phyloP scores from a whole-genome alignment of 148 eudicot species.

The Beta vulgaris region DNA sequence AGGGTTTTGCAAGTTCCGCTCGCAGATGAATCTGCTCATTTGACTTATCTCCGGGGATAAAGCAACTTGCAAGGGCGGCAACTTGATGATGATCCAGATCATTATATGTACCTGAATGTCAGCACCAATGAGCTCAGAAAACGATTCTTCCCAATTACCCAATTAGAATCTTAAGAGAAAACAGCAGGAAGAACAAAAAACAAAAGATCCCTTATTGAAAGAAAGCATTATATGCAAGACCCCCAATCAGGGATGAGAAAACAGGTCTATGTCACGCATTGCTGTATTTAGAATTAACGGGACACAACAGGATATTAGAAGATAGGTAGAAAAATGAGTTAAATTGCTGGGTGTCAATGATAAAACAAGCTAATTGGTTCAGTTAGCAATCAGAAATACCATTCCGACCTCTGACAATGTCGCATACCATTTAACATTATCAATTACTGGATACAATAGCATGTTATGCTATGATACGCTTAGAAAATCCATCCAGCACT shows the following conservation, averaged over 20 bases:
- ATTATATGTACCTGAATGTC: constrained; percentile 76
- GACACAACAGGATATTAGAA: not conserved
- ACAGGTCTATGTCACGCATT: not conserved
- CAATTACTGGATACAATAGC: not conserved
- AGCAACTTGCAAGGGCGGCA: constrained; percentile 96
- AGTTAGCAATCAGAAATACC: not conserved
- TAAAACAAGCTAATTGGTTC: not conserved
- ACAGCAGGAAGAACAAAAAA: not conserved
- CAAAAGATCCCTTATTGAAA: not conserved
- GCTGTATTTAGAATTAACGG: not conserved
- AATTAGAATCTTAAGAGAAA: constrained; percentile 1
- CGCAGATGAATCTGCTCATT: constrained; percentile 81
- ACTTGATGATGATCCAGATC: constrained; percentile 97
- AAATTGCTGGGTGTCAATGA: not conserved
- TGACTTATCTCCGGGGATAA: constrained; percentile 84
- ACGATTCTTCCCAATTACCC: not conserved
- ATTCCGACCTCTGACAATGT: not conserved
- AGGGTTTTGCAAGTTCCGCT: constrained; percentile 85
- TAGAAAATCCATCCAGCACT: not conserved
- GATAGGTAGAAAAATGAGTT: not conserved
- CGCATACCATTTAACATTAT: too few species aligned
- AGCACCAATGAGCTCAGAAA: constrained; percentile 3
- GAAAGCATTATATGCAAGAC: not conserved
- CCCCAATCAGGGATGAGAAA: not conserved
- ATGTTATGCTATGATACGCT: not conserved